These are phyloP conservation scores for Aquilaria malaccensis DNA, from an alignment of 345 rosid species.

Conservation along the genomic window DNA sequence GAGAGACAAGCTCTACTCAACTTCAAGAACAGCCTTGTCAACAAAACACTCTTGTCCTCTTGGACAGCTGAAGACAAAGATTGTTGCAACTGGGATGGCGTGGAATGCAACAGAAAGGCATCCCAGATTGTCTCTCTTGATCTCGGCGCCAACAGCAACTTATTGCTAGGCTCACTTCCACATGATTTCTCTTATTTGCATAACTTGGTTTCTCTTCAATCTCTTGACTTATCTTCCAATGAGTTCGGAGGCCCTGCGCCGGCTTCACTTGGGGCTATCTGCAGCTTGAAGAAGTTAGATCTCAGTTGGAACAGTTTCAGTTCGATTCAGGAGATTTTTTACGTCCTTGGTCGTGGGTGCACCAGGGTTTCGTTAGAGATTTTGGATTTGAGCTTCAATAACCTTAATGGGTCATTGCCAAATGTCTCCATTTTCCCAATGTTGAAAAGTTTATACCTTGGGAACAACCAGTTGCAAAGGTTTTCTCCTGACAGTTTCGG, in stretches of 20 bases:
- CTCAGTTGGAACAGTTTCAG: neutral
- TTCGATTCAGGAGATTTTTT: neutral
- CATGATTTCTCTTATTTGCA: no score
- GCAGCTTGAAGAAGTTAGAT: slow-evolving; percentile 5
- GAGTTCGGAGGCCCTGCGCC: no score
- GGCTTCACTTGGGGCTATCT: slow-evolving; percentile 3
- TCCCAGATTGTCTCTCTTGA: slow-evolving; percentile 15
- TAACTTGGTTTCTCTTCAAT: no score
- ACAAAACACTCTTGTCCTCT: neutral
- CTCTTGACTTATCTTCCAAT: no score
- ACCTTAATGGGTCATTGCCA: slow-evolving; percentile 7
- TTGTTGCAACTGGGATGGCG: slow-evolving; percentile 18
- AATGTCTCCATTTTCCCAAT: neutral
- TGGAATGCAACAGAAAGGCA: slow-evolving; percentile 16
- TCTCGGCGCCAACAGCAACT: neutral
- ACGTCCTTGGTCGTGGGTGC: slow-evolving; percentile 1
- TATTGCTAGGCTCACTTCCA: no score
- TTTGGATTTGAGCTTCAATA: slow-evolving; percentile 2
- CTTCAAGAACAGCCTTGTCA: slow-evolving; percentile 10
- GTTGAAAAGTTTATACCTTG: neutral
- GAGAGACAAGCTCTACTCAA: slow-evolving; percentile 15
- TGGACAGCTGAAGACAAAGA: neutral
- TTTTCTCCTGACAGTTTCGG: no score
- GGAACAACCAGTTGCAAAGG: no score
- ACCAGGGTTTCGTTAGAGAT: neutral